phyloP scores from a whole-genome alignment of 2,329 filamentous ascomycete genomes.

The Sarocladiaceae sp. region DNA sequence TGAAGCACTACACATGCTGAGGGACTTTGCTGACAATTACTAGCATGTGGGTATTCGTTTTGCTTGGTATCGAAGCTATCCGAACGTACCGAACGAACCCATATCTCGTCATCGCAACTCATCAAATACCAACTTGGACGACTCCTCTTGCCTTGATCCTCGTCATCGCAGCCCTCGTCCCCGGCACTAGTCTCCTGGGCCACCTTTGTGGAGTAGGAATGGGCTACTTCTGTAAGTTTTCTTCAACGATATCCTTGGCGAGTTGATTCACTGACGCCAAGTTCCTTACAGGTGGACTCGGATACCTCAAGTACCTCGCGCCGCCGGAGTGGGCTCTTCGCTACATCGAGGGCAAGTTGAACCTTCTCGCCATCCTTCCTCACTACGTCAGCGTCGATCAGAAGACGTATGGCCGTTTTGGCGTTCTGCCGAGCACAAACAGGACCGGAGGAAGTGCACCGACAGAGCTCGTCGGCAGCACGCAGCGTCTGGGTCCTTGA shows the following conservation, averaged over 20 bases:
- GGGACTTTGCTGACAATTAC: neutral
- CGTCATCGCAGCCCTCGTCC: slow-evolving; percentile 71
- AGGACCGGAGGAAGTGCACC: slow-evolving; percentile 38
- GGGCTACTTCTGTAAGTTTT: slow-evolving; percentile 77
- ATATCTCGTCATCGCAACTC: slow-evolving; percentile 58
- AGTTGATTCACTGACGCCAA: no score
- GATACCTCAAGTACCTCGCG: slow-evolving; percentile 83
- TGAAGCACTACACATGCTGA: neutral
- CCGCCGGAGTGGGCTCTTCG: slow-evolving; percentile 84
- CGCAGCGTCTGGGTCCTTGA: slow-evolving; percentile 68
- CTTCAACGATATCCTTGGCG: no score
- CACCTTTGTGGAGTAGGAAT: slow-evolving; percentile 80
- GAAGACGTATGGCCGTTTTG: slow-evolving; percentile 91
- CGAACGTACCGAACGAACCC: slow-evolving; percentile 82
- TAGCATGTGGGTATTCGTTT: slow-evolving; percentile 89
- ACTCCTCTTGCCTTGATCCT: slow-evolving; percentile 76
- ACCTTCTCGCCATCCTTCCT: slow-evolving; percentile 76
- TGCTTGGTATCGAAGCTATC: slow-evolving; percentile 80
- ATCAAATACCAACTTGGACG: slow-evolving; percentile 85
- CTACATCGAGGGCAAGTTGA: slow-evolving; percentile 85
- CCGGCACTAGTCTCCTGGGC: slow-evolving; percentile 77
- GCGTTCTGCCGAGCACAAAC: slow-evolving; percentile 66
- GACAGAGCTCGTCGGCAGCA: slow-evolving; percentile 56
- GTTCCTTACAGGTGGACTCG: slow-evolving; percentile 67
- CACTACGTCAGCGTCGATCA: slow-evolving; percentile 94